Percentiles rank a stretch among this genome's conserved stretches.
Conservation (phyloP, 306 rosid species). For the Sindora glabra region DNA sequence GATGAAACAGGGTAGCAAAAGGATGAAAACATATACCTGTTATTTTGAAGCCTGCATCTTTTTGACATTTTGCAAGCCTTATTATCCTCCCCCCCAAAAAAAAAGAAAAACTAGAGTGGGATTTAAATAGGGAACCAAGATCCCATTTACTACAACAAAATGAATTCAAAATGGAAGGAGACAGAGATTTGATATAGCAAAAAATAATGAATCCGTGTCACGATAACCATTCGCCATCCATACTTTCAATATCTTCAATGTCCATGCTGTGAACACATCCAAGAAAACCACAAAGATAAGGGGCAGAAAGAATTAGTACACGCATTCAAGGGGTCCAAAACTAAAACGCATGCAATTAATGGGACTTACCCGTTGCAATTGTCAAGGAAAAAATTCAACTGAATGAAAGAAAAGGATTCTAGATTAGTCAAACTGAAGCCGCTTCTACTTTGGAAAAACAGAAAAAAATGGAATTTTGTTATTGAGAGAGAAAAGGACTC, state of each 20-base stretch:
- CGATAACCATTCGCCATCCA: constrained; percentile 78
- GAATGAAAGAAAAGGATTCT: background rate
- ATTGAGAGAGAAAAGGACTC: too few species aligned
- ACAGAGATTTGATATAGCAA: constrained; percentile 42
- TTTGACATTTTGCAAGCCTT: constrained; percentile 37
- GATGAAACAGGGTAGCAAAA: background rate
- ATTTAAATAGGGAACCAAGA: constrained; percentile 4
- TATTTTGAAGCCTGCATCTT: constrained; percentile 26
- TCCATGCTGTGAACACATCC: constrained; percentile 60
- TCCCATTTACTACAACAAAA: constrained; percentile 12
- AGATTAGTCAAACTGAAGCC: background rate
- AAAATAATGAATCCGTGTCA: constrained; percentile 42
- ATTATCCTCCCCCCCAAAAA: too few species aligned
- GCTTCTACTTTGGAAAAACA: too few species aligned
- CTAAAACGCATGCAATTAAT: background rate
- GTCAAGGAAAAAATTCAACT: background rate
- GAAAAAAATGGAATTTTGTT: too few species aligned
- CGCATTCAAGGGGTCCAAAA: background rate
- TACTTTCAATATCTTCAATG: constrained; percentile 73
- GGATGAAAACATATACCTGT: constrained; percentile 15
- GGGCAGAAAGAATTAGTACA: background rate
- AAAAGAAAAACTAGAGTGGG: constrained; percentile 12
- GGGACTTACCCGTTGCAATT: background rate
- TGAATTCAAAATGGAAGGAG: background rate
- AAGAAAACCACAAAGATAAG: background rate